Percentiles rank a stretch among this genome's conserved stretches.
These are phyloP conservation scores for Aplosporella prunicola DNA, from an alignment of 2,329 filamentous ascomycete species.

Conservation along the genomic window DNA sequence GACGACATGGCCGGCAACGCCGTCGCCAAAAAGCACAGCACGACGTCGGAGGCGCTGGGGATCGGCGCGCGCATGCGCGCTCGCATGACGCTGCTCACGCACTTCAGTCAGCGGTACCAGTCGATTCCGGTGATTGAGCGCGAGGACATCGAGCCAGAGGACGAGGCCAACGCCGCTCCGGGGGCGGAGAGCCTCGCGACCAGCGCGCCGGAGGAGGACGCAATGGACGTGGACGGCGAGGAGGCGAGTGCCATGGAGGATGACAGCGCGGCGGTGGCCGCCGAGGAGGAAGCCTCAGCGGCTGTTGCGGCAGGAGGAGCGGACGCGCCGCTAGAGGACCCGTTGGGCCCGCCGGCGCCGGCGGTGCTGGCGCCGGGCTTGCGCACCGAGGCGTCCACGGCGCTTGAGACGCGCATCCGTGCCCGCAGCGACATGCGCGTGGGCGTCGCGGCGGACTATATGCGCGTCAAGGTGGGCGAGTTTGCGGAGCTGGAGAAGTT, in stretches of 20 bases:
- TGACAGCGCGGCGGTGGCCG: background rate
- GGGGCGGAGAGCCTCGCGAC: too few species aligned
- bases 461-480: slow-evolving; percentile 62
- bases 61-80: slow-evolving; percentile 73
- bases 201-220: slow-evolving; percentile 15
- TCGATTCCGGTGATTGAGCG: slow-evolving; percentile 52
- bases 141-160: slow-evolving; percentile 20
- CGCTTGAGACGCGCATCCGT: slow-evolving; percentile 25
- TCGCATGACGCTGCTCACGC: slow-evolving; percentile 72
- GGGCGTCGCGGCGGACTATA: slow-evolving; percentile 69
- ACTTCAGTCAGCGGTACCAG: slow-evolving; percentile 91
- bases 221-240: slow-evolving; percentile 19
- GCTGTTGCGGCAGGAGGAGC: background rate
- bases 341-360: slow-evolving; percentile 10
- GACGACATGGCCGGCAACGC: slow-evolving; percentile 74
- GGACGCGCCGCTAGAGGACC: slow-evolving; percentile 16
- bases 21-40: slow-evolving; percentile 79
- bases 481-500: slow-evolving; percentile 58
- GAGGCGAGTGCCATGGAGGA: slow-evolving; percentile 6
- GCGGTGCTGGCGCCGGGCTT: background rate
- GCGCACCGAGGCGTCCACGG: too few species aligned
- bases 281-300: background rate
- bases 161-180: slow-evolving; percentile 16
- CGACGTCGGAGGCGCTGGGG: slow-evolving; percentile 72
- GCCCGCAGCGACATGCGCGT: slow-evolving; percentile 49